Evolutionary conservation across 1,284 basidiomycete species (phyloP).

Genomic region (Sutorius eximius): DNA sequence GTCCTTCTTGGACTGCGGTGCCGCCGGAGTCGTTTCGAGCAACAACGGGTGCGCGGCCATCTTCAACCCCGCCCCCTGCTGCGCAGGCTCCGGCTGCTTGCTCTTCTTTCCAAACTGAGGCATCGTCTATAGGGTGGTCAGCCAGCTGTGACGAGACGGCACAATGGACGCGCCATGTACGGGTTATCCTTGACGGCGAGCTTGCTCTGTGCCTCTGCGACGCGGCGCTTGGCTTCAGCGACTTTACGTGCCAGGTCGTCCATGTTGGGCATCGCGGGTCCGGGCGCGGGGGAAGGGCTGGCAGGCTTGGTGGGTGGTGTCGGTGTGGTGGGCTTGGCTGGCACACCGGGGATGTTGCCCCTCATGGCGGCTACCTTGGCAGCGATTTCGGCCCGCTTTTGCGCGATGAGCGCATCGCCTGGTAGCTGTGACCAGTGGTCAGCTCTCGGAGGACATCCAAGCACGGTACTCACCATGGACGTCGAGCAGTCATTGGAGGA

Average conservation of each 20-base stretch:
- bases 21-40: constrained; percentile 61
- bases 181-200: constrained; percentile 76
- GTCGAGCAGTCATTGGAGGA: constrained; percentile 46
- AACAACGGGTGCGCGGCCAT: constrained; percentile 89
- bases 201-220: constrained; percentile 76
- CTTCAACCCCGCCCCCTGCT: constrained; percentile 80
- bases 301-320: constrained; percentile 36
- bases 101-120: constrained; percentile 59
- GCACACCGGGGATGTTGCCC: constrained; percentile 40
- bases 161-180: constrained; percentile 63
- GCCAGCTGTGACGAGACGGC: neutral
- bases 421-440: constrained; percentile 37
- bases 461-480: constrained; percentile 39
- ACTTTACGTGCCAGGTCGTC: constrained; percentile 70
- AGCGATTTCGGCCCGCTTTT: constrained; percentile 81
- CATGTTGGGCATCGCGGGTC: constrained; percentile 44
- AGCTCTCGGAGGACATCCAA: neutral
- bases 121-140: constrained; percentile 41
- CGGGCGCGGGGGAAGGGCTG: constrained; percentile 37
- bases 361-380: constrained; percentile 83
- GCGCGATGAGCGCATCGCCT: constrained; percentile 65
- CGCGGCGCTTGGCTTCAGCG: constrained; percentile 76
- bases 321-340: constrained; percentile 21
- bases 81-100: constrained; percentile 55
- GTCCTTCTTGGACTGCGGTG: constrained; percentile 79